Conservation (phyloP, 345 rosid species). For the Punica granatum region DNA sequence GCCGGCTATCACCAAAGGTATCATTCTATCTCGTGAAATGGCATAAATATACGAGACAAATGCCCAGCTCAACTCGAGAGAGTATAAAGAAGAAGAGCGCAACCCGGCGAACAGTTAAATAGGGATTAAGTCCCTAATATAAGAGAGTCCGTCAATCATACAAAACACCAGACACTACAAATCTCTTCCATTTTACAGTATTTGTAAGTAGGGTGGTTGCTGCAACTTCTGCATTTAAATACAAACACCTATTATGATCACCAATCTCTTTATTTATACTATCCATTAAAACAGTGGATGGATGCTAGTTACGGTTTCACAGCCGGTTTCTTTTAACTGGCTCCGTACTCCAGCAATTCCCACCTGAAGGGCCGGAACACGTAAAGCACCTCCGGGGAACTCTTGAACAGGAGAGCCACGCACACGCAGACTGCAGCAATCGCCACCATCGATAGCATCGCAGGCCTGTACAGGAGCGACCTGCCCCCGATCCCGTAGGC, state of each 20-base stretch:
- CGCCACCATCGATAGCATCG: slow-evolving; percentile 95
- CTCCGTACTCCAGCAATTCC: slow-evolving; percentile 82
- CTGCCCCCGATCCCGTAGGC: slow-evolving; percentile 39
- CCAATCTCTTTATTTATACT: background rate
- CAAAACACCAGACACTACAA: background rate
- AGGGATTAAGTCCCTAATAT: background rate
- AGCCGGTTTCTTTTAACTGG: slow-evolving; percentile 32
- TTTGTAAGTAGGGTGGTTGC: background rate
- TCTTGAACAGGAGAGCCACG: slow-evolving; percentile 94
- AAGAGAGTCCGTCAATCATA: background rate
- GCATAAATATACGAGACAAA: background rate
- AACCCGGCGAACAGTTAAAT: background rate
- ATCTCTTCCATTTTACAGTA: background rate
- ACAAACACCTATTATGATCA: slow-evolving; percentile 1
- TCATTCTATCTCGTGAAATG: background rate
- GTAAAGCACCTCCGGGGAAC: slow-evolving; percentile 83
- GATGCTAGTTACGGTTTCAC: background rate
- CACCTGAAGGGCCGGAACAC: slow-evolving; percentile 96
- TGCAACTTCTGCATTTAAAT: background rate
- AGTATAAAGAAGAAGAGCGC: background rate
- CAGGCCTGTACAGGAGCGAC: slow-evolving; percentile 78
- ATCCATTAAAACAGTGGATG: background rate
- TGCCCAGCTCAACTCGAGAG: background rate
- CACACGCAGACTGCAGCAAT: slow-evolving; percentile 98
- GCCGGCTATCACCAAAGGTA: background rate